These are phyloP conservation scores for Termitomyces sp. DNA, from an alignment of 768 basidiomycete genomes.

Conservation along the genomic window DNA sequence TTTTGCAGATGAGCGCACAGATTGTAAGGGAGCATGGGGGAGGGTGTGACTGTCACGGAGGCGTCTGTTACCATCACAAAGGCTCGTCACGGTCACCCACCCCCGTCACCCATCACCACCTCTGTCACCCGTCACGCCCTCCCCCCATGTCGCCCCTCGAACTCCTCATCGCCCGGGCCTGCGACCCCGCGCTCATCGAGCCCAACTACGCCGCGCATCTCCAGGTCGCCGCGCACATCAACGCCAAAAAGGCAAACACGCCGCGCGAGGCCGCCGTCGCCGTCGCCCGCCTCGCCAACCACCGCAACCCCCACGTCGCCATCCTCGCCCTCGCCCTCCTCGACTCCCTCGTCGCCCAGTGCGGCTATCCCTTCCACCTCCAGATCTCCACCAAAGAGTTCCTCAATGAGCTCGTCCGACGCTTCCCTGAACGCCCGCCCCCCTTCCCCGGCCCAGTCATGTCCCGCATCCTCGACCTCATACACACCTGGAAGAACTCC, in stretches of 20 bases:
- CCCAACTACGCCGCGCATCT: slow-evolving; percentile 91
- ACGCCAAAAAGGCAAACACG: slow-evolving; percentile 93
- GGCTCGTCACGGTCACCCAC: no score
- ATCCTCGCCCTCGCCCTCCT: slow-evolving; percentile 82
- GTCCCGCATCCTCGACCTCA: slow-evolving; percentile 88
- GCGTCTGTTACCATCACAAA: no score
- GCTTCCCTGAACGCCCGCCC: slow-evolving; percentile 96
- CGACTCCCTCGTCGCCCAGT: slow-evolving; percentile 89
- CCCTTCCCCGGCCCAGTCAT: slow-evolving; percentile 94
- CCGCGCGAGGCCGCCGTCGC: slow-evolving; percentile 90
- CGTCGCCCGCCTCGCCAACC: slow-evolving; percentile 80
- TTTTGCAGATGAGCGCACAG: slow-evolving; percentile 91
- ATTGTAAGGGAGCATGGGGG: slow-evolving; percentile 63
- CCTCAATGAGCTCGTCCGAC: slow-evolving; percentile 94
- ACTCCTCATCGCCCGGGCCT: slow-evolving; percentile 72
- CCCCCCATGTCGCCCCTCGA: slow-evolving; percentile 62
- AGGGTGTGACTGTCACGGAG: no score
- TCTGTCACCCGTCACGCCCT: no score
- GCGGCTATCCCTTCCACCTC: slow-evolving; percentile 96
- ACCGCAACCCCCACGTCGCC: slow-evolving; percentile 88
- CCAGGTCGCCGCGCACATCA: slow-evolving; percentile 91
- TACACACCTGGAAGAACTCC: slow-evolving; percentile 91
- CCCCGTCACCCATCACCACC: no score
- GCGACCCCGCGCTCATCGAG: slow-evolving; percentile 80
- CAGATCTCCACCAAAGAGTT: slow-evolving; percentile 98